phyloP scores from a whole-genome alignment of 2,329 filamentous ascomycete genomes.

The Beauveria sp. region DNA sequence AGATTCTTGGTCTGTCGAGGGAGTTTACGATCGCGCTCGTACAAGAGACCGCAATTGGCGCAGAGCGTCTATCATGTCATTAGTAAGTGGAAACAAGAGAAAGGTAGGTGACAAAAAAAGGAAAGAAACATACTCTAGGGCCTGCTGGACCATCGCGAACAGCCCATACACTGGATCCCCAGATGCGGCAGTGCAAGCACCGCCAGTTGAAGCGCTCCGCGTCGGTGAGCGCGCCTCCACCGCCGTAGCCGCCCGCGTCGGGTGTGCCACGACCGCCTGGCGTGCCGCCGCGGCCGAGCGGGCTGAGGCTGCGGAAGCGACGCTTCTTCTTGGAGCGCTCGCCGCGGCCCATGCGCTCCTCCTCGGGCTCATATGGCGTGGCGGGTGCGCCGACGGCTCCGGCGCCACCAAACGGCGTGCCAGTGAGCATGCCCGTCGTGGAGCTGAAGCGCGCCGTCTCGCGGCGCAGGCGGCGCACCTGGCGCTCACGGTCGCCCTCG shows the following conservation, averaged over 20 bases:
- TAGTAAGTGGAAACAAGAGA: slow-evolving; percentile 15
- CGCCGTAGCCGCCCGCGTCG: slow-evolving; percentile 67
- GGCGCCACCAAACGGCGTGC: slow-evolving; percentile 49
- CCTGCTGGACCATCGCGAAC: slow-evolving; percentile 86
- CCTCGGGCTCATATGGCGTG: slow-evolving; percentile 38
- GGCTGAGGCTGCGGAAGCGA: slow-evolving; percentile 81
- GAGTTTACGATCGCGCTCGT: slow-evolving; percentile 77
- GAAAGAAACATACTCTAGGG: slow-evolving; percentile 56
- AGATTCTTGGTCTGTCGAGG: slow-evolving; percentile 45
- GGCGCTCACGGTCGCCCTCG: slow-evolving; percentile 86
- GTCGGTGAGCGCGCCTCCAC: slow-evolving; percentile 62
- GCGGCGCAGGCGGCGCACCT: slow-evolving; percentile 75
- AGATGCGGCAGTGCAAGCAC: slow-evolving; percentile 79
- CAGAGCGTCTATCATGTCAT: slow-evolving; percentile 62
- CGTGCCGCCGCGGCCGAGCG: slow-evolving; percentile 56
- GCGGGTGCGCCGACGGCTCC: slow-evolving; percentile 30
- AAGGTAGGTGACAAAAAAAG: neutral
- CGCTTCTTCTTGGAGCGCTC: slow-evolving; percentile 94
- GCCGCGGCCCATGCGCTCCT: slow-evolving; percentile 84
- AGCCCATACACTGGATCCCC: slow-evolving; percentile 88
- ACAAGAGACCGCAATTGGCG: slow-evolving; percentile 85
- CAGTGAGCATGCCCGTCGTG: slow-evolving; percentile 70
- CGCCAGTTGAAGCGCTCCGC: slow-evolving; percentile 77
- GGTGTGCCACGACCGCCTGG: slow-evolving; percentile 71
- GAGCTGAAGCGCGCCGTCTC: slow-evolving; percentile 92